A percentile compares a stretch with the other conserved stretches of the same genome.
Evolutionary conservation across 2,329 filamentous ascomycete species (phyloP).

Genomic region (Acrodontium crateriforme): DNA sequence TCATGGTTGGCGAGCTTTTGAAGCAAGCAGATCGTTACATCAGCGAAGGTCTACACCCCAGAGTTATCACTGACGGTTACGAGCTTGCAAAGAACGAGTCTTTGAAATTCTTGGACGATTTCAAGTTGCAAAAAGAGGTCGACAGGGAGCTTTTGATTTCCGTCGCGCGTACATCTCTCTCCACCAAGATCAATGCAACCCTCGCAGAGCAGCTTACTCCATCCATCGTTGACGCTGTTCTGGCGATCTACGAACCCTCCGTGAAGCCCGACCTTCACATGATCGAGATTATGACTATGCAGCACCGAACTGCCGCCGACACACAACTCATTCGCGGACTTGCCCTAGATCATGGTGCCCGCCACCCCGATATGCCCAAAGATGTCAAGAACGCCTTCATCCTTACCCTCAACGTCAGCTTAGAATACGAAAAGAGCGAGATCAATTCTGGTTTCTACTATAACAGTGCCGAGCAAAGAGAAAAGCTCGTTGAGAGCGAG

Average conservation of each 20-base stretch:
- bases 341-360: slow-evolving; percentile 84
- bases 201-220: slow-evolving; percentile 86
- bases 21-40: slow-evolving; percentile 98
- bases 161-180: slow-evolving; percentile 84
- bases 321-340: slow-evolving; percentile 90
- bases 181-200: slow-evolving; percentile 83
- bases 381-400: slow-evolving; percentile 90
- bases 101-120: slow-evolving; percentile 84
- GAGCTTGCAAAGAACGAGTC: slow-evolving; percentile 92
- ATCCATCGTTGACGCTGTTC: slow-evolving; percentile 88
- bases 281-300: slow-evolving; percentile 99
- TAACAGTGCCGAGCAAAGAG: slow-evolving; percentile 87
- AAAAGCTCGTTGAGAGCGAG: slow-evolving; percentile 96
- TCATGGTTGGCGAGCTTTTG: slow-evolving; percentile 88
- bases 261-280: slow-evolving; percentile 95
- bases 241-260: slow-evolving; percentile 80
- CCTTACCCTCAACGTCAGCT: slow-evolving; percentile 84
- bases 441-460: slow-evolving; percentile 99
- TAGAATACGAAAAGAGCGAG: slow-evolving; percentile 98
- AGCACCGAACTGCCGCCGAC: slow-evolving; percentile 89
- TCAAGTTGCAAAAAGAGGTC: slow-evolving; percentile 78
- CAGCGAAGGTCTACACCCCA: slow-evolving; percentile 86
- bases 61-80: slow-evolving; percentile 94
- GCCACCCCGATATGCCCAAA: slow-evolving; percentile 98
- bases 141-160: slow-evolving; percentile 88